Base-by-base conservation (phyloP, 208 protist species). In the Leptomonas seymouri region DNA sequence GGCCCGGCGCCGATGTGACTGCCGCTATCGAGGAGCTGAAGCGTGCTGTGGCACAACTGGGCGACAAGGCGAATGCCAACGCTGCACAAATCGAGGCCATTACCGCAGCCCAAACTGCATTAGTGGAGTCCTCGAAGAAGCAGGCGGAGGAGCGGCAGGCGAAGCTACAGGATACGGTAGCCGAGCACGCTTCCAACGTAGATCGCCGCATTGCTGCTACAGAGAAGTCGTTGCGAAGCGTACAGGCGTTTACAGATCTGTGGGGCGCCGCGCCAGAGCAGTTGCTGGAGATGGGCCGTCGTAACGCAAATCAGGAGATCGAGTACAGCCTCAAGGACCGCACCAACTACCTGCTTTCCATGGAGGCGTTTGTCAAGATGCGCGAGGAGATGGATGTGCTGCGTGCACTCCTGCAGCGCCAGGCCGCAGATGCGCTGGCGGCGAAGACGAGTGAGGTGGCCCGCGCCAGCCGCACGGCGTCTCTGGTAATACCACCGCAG, bases 381-480 rank as follows among this genome's bases (percentile, higher is more conserved):
- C 82, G 68, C 28, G 86, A 92, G 34, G 88, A 94, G 69, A 27
- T 94, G 61, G 82, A 89, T 4, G 82, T 90, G 39, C 30, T 93
- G 64, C 80, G 85, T 15, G 60, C 68, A n/a, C 78, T 91, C 63
- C 44, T 90, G 31, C 79, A 86, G 73, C 74, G 84, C 18, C 86
- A 91, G 64, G 72, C 85, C 15, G 69, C 80, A 1, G 88, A 91
- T 27, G 64, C 78, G 30, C 53, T 91, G 0, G 59, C 79, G 25
- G 75, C 81, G 28, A 87, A 86, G 75, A 77, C 61, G 66, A 72
- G 45, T 46, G 71, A 77, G 51, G 64, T 39, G 23, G 71, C 64
- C 4, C 71, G 71, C 27, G 64, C 45, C 3, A 77, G 71, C 42
- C 71, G 71, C 49, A 71, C 39, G 15, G 39, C 71, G 8, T 77